Conservation (phyloP, 352 stramenopile genomes). For the Thalassiosira hispida region DNA sequence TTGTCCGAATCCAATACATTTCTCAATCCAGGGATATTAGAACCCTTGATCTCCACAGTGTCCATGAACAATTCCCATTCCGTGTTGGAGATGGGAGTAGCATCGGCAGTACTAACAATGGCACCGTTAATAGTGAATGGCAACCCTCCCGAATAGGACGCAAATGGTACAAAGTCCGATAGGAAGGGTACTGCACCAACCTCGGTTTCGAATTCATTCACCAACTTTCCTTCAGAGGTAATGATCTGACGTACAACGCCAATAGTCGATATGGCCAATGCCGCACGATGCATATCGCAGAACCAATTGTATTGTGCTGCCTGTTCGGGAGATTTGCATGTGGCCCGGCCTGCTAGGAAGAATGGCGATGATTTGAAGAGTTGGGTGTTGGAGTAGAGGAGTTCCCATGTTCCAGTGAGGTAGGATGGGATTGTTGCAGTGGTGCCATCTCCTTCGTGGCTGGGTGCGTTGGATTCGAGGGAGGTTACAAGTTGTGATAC, state of each 20-base stretch:
- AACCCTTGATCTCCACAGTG: constrained; percentile 83
- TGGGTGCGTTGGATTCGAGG: constrained; percentile 53
- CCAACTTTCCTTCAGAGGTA: constrained; percentile 42
- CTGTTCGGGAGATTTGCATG: constrained; percentile 69
- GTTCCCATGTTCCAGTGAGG: constrained; percentile 73
- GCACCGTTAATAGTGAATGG: constrained; percentile 77
- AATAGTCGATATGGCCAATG: constrained; percentile 78
- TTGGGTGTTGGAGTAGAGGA: constrained; percentile 77
- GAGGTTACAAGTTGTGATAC: constrained; percentile 33
- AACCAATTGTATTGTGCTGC: constrained; percentile 83
- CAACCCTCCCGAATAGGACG: constrained; percentile 71
- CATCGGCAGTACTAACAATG: constrained; percentile 82
- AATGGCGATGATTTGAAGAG: constrained; percentile 84
- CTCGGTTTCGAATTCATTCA: constrained; percentile 83
- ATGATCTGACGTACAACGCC: constrained; percentile 80
- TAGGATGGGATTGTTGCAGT: constrained; percentile 21
- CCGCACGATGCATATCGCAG: constrained; percentile 84
- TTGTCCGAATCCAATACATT: constrained; percentile 67
- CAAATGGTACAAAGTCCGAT: constrained; percentile 62
- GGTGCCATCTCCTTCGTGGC: constrained; percentile 1
- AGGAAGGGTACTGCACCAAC: constrained; percentile 79
- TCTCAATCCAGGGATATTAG: constrained; percentile 75
- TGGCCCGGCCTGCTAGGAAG: constrained; percentile 80
- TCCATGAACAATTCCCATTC: constrained; percentile 81
- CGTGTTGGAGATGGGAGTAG: constrained; percentile 11